Base-by-base conservation (phyloP, 2,329 filamentous ascomycete species). In the Shiraia bambusicola region DNA sequence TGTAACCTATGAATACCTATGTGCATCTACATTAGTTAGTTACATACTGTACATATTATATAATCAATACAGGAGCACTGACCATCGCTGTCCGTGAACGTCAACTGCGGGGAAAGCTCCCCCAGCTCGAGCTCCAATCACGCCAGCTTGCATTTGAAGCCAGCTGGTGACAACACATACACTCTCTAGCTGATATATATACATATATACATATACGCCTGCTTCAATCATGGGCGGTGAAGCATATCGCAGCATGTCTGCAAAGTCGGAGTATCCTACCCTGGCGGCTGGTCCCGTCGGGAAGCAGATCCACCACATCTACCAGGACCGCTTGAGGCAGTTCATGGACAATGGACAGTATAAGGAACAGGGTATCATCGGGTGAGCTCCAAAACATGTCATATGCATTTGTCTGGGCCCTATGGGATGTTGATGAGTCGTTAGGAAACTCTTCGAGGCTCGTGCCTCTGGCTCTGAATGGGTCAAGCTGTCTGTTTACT, bases 401-500 rank as follows among this genome's bases (percentile, higher is more conserved):
- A 3, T 17, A 38, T 25, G 7, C 6, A 14, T 14, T 4, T 22
- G 8, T 22, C 19, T 22, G 19, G 19, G 19, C 19, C 19, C 8
- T 22, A 22, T 22, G 8, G 4, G 8, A 30, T 50, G 30, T 54
- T 61, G 27, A 59, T 41, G 46, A 28, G 35, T 32, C 34, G 28
- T 33, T 56, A 85, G 82, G 48, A 90, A 90, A 76, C 80, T 90
- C 67, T 78, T 83, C 59, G 84, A 92, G 68, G 86, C 78, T 22
- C 71, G 74, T 43, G 74, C 75, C 41, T 83, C 83, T 8, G 89
- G 89, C 53, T 73, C 82, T 51, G 81, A 88, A 19, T 79, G 92
- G 65, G 82, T 97, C 61, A 86, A 90, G 71, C 83, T 98, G 42
- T 88, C 79, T 45, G 88, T 90, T 43, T 95, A 91, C 81, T 84